These are phyloP conservation scores for Aspergillus luchuensis DNA, from an alignment of 2,329 filamentous ascomycete species.

Conservation along the genomic window DNA sequence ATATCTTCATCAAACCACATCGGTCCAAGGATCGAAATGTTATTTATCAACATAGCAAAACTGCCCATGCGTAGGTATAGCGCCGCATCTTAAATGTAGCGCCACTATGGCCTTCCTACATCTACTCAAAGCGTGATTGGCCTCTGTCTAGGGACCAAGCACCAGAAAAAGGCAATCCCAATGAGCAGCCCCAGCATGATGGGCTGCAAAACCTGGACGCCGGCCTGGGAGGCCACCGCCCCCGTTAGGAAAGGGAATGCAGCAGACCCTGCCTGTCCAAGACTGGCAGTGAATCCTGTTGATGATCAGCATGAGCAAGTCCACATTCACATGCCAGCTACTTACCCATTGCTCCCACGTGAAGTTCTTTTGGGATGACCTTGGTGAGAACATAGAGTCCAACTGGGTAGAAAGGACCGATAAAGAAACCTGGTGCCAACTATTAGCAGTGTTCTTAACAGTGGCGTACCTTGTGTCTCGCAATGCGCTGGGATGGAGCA, in stretches of 20 bases:
- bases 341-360: conserved; percentile 28
- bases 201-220: conserved; percentile 28
- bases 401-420: conserved; percentile 30
- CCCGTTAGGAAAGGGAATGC: conserved; percentile 30
- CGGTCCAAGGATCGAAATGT: neutral
- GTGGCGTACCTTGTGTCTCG: neutral
- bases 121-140: conserved; percentile 10
- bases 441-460: neutral
- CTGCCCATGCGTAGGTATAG: neutral
- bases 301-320: conserved; percentile 4
- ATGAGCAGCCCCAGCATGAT: conserved; percentile 27
- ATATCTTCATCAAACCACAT: neutral
- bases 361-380: conserved; percentile 26
- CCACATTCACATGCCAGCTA: neutral
- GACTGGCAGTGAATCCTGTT: conserved; percentile 26
- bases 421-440: conserved; percentile 26
- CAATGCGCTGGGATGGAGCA: neutral
- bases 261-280: conserved; percentile 27
- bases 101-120: neutral
- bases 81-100: neutral
- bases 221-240: conserved; percentile 26
- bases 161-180: conserved; percentile 27
- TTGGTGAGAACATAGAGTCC: conserved; percentile 27
- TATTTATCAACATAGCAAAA: neutral
- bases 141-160: conserved; percentile 20